Evolutionary conservation across 2,329 filamentous ascomycete species (phyloP), one percentile per base, ranked within the genome.

Genomic region (Colletotrichum tanaceti): DNA sequence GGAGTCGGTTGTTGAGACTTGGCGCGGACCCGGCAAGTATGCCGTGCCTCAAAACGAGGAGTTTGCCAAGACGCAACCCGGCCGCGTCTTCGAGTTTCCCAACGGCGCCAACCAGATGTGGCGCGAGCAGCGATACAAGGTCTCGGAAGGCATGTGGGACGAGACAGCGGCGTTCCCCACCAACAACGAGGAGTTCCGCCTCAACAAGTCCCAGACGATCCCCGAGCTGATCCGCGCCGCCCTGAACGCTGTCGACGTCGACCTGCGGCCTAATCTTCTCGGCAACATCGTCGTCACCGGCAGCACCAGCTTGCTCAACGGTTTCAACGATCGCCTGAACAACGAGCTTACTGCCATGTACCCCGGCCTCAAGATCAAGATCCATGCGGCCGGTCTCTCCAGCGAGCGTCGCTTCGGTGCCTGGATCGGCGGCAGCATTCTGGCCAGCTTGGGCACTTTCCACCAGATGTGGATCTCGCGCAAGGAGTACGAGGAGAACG

Each of bases 381-480:
- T 99, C 44, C 92, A 96, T 74, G 93, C 96, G 0, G 91, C 94
- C 0, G 93, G 93, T 20, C 89, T 95, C 74, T 92, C 92, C 0
- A 92, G 91, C 44, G 97, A 99, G 85, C 85, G 97, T 62, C 91
- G 94, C 72, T 98, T 97, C 79, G 94, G 93, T 24, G 90, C 93
- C 58, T 99, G 96, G 95, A 94, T 99, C 73, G 96, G 97, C 54
- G 96, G 96, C 53, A 98, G 94, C 80, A 98, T 99, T 74, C 84
- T 99, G 73, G 94, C 93, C 7, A 98, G 94, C 80, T 80, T 99
- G 81, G 97, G 97, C 11, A 97, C 94, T 16, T 99, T 99, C 82
- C 96, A 99, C 83, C 96, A 99, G 84, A 95, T 99, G 92, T 99
- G 96, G 96, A 97, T 99, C 74, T 95, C 91, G 28, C 93, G 90